These are phyloP conservation scores for Staphylotrichum tortipilum DNA, from an alignment of 495 filamentous ascomycete species.

Conservation along the genomic window DNA sequence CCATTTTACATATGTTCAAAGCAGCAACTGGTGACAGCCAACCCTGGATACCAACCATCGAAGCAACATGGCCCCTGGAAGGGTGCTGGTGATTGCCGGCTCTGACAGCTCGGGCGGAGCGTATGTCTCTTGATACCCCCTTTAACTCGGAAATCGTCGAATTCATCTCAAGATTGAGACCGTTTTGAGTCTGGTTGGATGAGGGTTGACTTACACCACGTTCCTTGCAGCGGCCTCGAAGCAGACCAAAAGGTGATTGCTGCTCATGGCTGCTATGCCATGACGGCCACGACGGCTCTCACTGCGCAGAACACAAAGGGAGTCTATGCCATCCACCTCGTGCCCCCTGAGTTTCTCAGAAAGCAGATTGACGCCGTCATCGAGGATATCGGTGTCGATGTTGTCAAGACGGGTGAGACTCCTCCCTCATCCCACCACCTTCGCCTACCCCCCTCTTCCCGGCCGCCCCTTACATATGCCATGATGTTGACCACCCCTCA, in stretches of 20 bases:
- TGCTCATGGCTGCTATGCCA: slow-evolving; percentile 85
- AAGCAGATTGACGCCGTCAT: slow-evolving; percentile 80
- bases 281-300: slow-evolving; percentile 91
- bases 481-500: no score
- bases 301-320: slow-evolving; percentile 91
- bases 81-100: slow-evolving; percentile 75
- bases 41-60: no score
- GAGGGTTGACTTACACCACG: slow-evolving; percentile 7
- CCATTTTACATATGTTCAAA: not conserved
- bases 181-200: not conserved
- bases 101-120: slow-evolving; percentile 89
- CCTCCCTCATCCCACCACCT: not conserved
- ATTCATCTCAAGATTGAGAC: not conserved
- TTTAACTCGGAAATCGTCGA: not conserved
- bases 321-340: slow-evolving; percentile 70
- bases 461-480: no score
- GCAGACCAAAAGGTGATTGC: slow-evolving; percentile 94
- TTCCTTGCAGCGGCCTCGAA: slow-evolving; percentile 69
- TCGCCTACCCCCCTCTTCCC: no score
- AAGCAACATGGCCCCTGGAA: slow-evolving; percentile 28
- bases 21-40: not conserved
- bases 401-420: slow-evolving; percentile 81
- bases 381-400: slow-evolving; percentile 76
- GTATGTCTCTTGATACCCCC: slow-evolving; percentile 41
- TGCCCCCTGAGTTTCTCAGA: slow-evolving; percentile 67